Evolutionary conservation across 2,329 filamentous ascomycete genomes (phyloP).

Genomic region (Periconia sp.): DNA sequence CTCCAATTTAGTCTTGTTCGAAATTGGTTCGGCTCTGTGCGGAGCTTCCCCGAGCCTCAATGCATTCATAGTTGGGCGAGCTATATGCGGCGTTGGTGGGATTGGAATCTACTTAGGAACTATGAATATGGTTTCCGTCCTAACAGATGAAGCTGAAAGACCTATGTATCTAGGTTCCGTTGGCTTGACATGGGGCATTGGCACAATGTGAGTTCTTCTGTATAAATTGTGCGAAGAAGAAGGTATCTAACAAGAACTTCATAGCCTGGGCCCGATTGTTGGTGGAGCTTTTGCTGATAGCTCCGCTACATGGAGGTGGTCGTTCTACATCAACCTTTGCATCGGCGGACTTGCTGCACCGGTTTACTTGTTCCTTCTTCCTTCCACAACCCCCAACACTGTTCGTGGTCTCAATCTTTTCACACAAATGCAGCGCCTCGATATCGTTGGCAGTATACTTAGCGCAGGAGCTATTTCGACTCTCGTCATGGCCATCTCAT

Average conservation of each 20-base stretch:
- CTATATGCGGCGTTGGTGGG: slow-evolving; percentile 49
- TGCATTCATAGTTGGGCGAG: slow-evolving; percentile 45
- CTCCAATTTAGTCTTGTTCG: slow-evolving; percentile 23
- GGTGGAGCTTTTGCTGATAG: slow-evolving; percentile 50
- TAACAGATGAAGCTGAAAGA: no score
- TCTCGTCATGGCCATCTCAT: slow-evolving; percentile 53
- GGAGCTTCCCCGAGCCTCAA: slow-evolving; percentile 35
- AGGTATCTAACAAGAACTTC: no score
- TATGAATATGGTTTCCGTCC: no score
- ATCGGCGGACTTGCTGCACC: slow-evolving; percentile 49
- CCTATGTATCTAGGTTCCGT: slow-evolving; percentile 27
- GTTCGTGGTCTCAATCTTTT: no score
- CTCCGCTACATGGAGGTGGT: slow-evolving; percentile 46
- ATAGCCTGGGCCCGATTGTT: slow-evolving; percentile 54
- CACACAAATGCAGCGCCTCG: background rate
- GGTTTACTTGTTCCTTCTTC: slow-evolving; percentile 6
- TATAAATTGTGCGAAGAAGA: no score
- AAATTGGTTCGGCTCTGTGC: slow-evolving; percentile 36
- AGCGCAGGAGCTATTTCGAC: slow-evolving; percentile 44
- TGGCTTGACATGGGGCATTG: slow-evolving; percentile 46
- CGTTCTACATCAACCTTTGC: slow-evolving; percentile 60
- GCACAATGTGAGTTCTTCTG: no score
- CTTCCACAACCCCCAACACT: slow-evolving; percentile 5
- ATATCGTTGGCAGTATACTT: slow-evolving; percentile 46
- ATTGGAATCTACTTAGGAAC: slow-evolving; percentile 46